These are phyloP conservation scores for Lasiodiplodia gonubiensis DNA, from an alignment of 2,329 filamentous ascomycete genomes.

Conservation along the genomic window DNA sequence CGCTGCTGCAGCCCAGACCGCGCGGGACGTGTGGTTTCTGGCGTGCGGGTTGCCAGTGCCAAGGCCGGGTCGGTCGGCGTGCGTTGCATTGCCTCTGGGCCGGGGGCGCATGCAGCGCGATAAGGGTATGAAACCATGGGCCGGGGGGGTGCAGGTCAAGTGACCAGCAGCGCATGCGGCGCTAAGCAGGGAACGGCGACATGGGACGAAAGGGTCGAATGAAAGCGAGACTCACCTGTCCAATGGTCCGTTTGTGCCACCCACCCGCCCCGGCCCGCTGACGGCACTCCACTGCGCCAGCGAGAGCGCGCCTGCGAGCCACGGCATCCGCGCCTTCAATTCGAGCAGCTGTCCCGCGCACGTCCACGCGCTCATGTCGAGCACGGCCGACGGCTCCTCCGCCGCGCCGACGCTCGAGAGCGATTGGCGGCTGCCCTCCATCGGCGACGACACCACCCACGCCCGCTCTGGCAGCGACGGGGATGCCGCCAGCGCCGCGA, in stretches of 20 bases:
- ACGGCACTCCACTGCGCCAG: conserved; percentile 77
- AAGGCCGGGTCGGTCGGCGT: conserved; percentile 17
- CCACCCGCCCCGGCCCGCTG: conserved; percentile 75
- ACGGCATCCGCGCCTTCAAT: conserved; percentile 84
- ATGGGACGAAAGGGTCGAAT: conserved; percentile 41
- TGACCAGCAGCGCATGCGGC: conserved; percentile 65
- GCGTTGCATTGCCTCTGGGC: conserved; percentile 19
- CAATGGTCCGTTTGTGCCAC: conserved; percentile 75
- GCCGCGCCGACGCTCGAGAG: conserved; percentile 32
- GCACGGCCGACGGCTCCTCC: conserved; percentile 60
- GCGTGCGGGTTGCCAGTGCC: neutral
- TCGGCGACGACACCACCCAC: conserved; percentile 39
- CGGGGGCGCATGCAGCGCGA: conserved; percentile 23
- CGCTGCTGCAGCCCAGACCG: conserved; percentile 15
- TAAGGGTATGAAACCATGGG: conserved; percentile 27
- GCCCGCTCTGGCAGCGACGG: conserved; percentile 68
- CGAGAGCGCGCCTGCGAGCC: conserved; percentile 77
- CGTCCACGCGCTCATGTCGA: conserved; percentile 78
- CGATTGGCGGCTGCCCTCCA: conserved; percentile 41
- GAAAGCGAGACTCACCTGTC: conserved; percentile 77
- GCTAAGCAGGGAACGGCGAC: conserved; percentile 35
- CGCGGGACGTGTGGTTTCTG: neutral
- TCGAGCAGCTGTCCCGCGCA: conserved; percentile 75
- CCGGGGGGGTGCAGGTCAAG: conserved; percentile 58
- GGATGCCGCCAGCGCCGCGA: conserved; percentile 69